Percentiles rank a stretch among this genome's conserved stretches.
Conservation (phyloP, 1,139 yeast species). For the Chernovozyma sophiae-reginae region DNA sequence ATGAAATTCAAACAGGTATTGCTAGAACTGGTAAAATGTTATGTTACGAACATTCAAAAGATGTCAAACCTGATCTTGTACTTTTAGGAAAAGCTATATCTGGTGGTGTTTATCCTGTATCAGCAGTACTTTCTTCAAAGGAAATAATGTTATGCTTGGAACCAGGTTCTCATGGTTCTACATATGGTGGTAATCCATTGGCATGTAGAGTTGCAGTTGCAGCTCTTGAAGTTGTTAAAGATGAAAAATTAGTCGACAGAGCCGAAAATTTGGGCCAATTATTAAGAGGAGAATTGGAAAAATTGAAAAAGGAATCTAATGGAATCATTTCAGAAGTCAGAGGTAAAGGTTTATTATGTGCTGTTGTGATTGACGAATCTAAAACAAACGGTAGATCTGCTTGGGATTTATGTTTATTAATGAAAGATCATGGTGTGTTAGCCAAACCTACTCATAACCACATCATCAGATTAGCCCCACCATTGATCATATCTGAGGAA, state of each 20-base stretch:
- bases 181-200: slow-evolving; percentile 97
- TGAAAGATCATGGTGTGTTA: slow-evolving; percentile 85
- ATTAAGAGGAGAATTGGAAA: slow-evolving; percentile 62
- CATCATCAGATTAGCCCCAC: slow-evolving; percentile 95
- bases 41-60: slow-evolving; percentile 80
- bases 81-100: slow-evolving; percentile 91
- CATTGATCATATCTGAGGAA: slow-evolving; percentile 83
- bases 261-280: slow-evolving; percentile 67
- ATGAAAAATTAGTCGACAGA: slow-evolving; percentile 81
- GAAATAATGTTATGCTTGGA: slow-evolving; percentile 87
- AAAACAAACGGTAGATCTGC: slow-evolving; percentile 90
- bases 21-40: slow-evolving; percentile 96
- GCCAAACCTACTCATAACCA: slow-evolving; percentile 98
- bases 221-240: slow-evolving; percentile 84
- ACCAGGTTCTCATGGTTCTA: slow-evolving; percentile 97
- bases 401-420: slow-evolving; percentile 89
- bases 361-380: slow-evolving; percentile 83
- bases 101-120: slow-evolving; percentile 92
- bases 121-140: slow-evolving; percentile 82
- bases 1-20: slow-evolving; percentile 96
- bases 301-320: slow-evolving; percentile 55
- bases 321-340: slow-evolving; percentile 87
- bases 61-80: slow-evolving; percentile 81
- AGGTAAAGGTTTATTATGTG: slow-evolving; percentile 86
- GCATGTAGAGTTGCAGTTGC: slow-evolving; percentile 94